These are phyloP conservation scores for Phytophthora fragariaefolia DNA, from an alignment of 352 stramenopile genomes.

Conservation along the genomic window DNA sequence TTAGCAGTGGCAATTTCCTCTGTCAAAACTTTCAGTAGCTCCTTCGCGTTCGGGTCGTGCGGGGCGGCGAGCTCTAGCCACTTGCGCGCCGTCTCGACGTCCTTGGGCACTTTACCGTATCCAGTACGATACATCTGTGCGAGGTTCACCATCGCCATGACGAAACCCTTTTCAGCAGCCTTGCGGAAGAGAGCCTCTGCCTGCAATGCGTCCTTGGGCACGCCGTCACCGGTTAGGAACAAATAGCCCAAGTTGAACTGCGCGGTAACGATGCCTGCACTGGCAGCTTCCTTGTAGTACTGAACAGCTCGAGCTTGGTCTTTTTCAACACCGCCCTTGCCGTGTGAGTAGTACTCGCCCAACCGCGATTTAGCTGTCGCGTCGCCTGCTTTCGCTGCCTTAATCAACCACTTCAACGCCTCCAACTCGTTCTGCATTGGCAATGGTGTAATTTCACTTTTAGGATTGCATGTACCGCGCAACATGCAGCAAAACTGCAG, in stretches of 20 bases:
- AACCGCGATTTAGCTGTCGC: constrained; percentile 76
- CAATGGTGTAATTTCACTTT: background rate
- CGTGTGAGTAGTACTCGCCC: constrained; percentile 77
- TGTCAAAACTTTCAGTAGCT: constrained; percentile 58
- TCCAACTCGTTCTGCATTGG: constrained; percentile 63
- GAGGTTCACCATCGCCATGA: constrained; percentile 90
- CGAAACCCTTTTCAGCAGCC: constrained; percentile 79
- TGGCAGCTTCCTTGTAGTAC: constrained; percentile 75
- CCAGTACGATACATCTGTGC: constrained; percentile 85
- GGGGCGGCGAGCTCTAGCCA: constrained; percentile 82
- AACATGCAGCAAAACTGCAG: no score
- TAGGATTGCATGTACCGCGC: no score
- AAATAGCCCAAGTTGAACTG: constrained; percentile 86
- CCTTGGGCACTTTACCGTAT: constrained; percentile 68
- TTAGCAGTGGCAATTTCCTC: constrained; percentile 7
- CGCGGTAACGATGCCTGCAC: constrained; percentile 59
- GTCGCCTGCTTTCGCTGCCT: constrained; percentile 78
- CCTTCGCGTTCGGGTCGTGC: constrained; percentile 80
- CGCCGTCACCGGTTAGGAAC: constrained; percentile 70
- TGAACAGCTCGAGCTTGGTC: constrained; percentile 62
- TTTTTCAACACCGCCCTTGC: constrained; percentile 55
- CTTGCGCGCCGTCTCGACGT: constrained; percentile 66
- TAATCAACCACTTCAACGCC: constrained; percentile 74
- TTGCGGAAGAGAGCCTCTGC: constrained; percentile 78
- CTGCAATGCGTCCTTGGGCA: constrained; percentile 60